These are phyloP conservation scores for Penicillium macrosclerotiorum DNA, from an alignment of 495 filamentous ascomycete genomes.

Conservation along the genomic window DNA sequence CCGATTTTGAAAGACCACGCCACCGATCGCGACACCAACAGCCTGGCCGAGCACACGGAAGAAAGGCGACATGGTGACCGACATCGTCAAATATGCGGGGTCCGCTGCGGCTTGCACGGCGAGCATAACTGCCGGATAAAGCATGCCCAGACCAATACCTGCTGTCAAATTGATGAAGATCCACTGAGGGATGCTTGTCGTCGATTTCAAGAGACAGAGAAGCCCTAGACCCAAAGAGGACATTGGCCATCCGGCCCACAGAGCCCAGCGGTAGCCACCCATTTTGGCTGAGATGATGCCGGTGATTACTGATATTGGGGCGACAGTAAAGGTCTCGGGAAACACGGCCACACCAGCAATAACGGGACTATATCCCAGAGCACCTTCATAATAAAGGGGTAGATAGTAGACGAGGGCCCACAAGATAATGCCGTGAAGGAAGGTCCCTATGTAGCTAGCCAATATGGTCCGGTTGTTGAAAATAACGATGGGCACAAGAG, in stretches of 20 bases:
- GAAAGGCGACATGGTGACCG: conserved; percentile 41
- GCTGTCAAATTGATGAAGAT: conserved; percentile 37
- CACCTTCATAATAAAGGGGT: conserved; percentile 40
- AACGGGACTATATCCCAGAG: conserved; percentile 34
- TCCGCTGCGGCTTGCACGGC: conserved; percentile 37
- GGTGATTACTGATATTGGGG: conserved; percentile 21
- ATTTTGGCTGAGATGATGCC: conserved; percentile 29
- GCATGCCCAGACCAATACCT: conserved; percentile 40
- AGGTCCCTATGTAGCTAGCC: conserved; percentile 28
- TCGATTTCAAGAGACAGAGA: conserved; percentile 30
- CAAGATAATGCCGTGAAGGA: conserved; percentile 42
- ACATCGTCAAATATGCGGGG: conserved; percentile 32
- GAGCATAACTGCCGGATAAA: conserved; percentile 39
- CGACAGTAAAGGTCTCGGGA: conserved; percentile 31
- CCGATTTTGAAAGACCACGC: conserved; percentile 27
- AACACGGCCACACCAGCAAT: conserved; percentile 21
- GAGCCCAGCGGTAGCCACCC: conserved; percentile 37
- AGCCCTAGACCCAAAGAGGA: conserved; percentile 36
- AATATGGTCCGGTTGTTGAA: conserved; percentile 36
- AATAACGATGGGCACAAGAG: conserved; percentile 35
- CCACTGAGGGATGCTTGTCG: conserved; percentile 33
- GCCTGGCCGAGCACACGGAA: conserved; percentile 43
- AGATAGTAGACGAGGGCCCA: conserved; percentile 35
- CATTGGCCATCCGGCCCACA: conserved; percentile 43
- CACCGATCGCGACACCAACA: conserved; percentile 45